Conservation (phyloP, 2,329 filamentous ascomycete genomes). For the Cyphellophora europaea region DNA sequence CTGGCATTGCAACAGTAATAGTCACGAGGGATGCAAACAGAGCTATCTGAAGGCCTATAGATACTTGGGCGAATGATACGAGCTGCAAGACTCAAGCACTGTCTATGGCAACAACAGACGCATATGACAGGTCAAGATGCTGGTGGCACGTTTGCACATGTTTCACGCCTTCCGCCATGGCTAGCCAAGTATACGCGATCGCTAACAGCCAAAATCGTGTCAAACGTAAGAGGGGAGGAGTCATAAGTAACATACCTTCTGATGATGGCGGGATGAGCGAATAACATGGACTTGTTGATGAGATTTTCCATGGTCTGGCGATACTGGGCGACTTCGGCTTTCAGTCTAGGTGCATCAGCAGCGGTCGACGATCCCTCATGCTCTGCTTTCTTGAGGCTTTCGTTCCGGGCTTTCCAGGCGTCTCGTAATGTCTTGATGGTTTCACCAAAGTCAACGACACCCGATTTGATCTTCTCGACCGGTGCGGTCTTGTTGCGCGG, state of each 20-base stretch:
- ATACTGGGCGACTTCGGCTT: constrained; percentile 48
- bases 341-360: constrained; percentile 42
- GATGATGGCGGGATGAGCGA: constrained; percentile 36
- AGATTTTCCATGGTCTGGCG: constrained; percentile 48
- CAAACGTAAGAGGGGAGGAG: too few relatives aligned
- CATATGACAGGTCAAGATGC: too few relatives aligned
- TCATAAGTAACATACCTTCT: constrained; percentile 36
- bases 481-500: constrained; percentile 41
- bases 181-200: too few relatives aligned
- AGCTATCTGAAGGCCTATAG: constrained; percentile 3
- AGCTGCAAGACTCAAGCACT: too few relatives aligned
- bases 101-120: too few relatives aligned
- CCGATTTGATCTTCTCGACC: constrained; percentile 43
- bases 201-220: too few relatives aligned
- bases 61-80: too few relatives aligned
- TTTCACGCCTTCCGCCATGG: too few relatives aligned
- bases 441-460: constrained; percentile 49
- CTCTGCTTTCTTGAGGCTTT: constrained; percentile 48
- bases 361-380: constrained; percentile 37
- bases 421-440: constrained; percentile 51
- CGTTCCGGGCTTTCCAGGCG: constrained; percentile 50
- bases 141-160: too few relatives aligned
- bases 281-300: constrained; percentile 31
- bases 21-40: background rate
- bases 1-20: constrained; percentile 2